Conservation (phyloP, 1,284 basidiomycete genomes). For the Polyporus tsugae region DNA sequence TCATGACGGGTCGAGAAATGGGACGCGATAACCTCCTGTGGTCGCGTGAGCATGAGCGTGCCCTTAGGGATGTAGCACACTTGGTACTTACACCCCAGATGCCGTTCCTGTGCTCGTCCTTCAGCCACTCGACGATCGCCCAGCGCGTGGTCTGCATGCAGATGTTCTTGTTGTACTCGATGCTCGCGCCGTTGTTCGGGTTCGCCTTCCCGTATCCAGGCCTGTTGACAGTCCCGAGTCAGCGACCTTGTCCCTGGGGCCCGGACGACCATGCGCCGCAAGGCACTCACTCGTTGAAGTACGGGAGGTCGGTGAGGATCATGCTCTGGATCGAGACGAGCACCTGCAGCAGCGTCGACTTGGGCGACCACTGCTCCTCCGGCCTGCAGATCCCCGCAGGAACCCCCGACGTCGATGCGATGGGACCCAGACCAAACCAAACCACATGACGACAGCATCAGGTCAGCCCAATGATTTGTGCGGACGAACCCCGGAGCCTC, state of each 20-base stretch:
- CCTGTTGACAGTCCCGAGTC: conserved; percentile 37
- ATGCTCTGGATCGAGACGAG: conserved; percentile 65
- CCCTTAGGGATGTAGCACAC: not conserved
- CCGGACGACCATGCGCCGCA: not conserved
- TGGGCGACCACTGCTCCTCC: conserved; percentile 60
- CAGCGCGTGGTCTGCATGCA: conserved; percentile 52
- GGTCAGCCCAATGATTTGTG: not conserved
- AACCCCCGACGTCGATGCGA: not conserved
- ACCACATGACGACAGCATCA: not conserved
- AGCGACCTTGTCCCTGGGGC: not conserved
- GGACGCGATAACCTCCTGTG: conserved; percentile 57
- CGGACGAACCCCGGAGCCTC: not conserved
- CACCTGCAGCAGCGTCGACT: conserved; percentile 63
- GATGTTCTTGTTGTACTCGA: conserved; percentile 55
- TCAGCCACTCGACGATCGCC: conserved; percentile 62
- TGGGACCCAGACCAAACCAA: not conserved
- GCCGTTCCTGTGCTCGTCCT: conserved; percentile 50
- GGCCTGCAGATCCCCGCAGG: conserved; percentile 42
- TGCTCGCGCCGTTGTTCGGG: conserved; percentile 44
- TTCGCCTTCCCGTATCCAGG: conserved; percentile 56
- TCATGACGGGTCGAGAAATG: conserved; percentile 54
- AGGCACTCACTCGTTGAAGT: conserved; percentile 60
- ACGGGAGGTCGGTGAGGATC: conserved; percentile 64
- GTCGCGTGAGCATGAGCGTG: not conserved
- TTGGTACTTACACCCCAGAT: conserved; percentile 53